Percentiles rank a stretch among this genome's conserved stretches.
Evolutionary conservation across 257 asterid species (phyloP).

Genomic region (Schizonepeta tenuifolia): DNA sequence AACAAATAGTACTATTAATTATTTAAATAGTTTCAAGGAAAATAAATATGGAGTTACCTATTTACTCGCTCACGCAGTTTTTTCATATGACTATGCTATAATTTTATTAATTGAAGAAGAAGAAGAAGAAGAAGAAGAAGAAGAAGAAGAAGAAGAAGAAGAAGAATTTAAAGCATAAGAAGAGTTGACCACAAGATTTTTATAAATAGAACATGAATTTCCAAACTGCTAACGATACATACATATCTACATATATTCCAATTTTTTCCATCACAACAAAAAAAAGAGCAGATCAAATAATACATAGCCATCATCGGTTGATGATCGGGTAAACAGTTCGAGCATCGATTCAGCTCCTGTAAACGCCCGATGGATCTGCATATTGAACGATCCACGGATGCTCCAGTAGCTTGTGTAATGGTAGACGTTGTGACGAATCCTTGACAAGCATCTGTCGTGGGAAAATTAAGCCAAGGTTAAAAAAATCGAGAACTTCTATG

Average conservation of each 20-base stretch:
- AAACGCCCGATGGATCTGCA: conserved; percentile 90
- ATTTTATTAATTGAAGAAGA: too few species aligned
- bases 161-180: too few species aligned
- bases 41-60: too few species aligned
- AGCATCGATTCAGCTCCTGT: conserved; percentile 46
- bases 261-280: background rate
- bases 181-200: too few species aligned
- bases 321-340: background rate
- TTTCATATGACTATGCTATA: too few species aligned
- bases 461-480: background rate
- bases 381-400: conserved; percentile 96
- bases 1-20: too few species aligned
- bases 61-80: too few species aligned
- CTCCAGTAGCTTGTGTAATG: conserved; percentile 82
- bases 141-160: too few species aligned
- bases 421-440: conserved; percentile 77
- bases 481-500: background rate
- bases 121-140: too few species aligned
- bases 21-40: too few species aligned
- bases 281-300: background rate
- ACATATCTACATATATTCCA: background rate
- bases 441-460: conserved; percentile 88
- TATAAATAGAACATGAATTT: too few species aligned
- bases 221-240: too few species aligned
- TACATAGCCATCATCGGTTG: background rate